Percentiles rank a stretch among this genome's conserved stretches.
These are phyloP conservation scores for Sarcodon aspratus DNA, from an alignment of 768 basidiomycete genomes.

Conservation along the genomic window DNA sequence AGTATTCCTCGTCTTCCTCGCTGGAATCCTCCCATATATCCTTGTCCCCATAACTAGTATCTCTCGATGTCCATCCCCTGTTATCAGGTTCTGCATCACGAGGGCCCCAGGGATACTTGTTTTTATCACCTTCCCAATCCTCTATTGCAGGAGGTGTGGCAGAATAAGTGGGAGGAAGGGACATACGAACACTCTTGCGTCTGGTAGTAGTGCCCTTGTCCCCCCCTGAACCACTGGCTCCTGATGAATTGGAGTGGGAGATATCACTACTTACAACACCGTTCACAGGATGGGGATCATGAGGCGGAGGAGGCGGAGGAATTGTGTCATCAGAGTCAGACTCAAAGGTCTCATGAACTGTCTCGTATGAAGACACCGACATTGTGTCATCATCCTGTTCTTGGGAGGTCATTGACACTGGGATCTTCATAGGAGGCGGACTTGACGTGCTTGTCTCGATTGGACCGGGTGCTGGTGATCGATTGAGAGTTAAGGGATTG, in stretches of 20 bases:
- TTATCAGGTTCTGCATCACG: constrained; percentile 11
- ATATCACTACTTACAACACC: constrained; percentile 16
- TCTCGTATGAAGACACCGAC: constrained; percentile 57
- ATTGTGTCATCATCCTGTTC: constrained; percentile 24
- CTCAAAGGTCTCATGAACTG: constrained; percentile 44
- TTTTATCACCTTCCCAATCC: constrained; percentile 30
- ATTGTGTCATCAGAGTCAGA: constrained; percentile 17
- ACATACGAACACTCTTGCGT: constrained; percentile 70
- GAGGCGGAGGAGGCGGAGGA: constrained; percentile 10
- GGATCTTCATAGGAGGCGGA: not conserved
- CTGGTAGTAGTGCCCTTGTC: constrained; percentile 15
- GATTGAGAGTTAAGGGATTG: constrained; percentile 6
- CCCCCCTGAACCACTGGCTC: constrained; percentile 6
- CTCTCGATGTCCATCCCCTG: constrained; percentile 12
- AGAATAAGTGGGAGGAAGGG: constrained; percentile 66
- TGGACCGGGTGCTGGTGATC: constrained; percentile 1
- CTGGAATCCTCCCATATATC: constrained; percentile 69
- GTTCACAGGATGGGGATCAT: constrained; percentile 5
- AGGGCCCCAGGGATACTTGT: constrained; percentile 4
- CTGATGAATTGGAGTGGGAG: constrained; percentile 15
- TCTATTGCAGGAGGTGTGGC: constrained; percentile 55
- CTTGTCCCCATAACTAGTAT: constrained; percentile 6
- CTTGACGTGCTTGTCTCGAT: not conserved
- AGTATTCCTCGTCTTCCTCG: constrained; percentile 61
- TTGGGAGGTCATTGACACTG: not conserved